A percentile compares a stretch with the other conserved stretches of the same genome.
Evolutionary conservation across 2,329 filamentous ascomycete species (phyloP).

Genomic region (Colletotrichum sp.): DNA sequence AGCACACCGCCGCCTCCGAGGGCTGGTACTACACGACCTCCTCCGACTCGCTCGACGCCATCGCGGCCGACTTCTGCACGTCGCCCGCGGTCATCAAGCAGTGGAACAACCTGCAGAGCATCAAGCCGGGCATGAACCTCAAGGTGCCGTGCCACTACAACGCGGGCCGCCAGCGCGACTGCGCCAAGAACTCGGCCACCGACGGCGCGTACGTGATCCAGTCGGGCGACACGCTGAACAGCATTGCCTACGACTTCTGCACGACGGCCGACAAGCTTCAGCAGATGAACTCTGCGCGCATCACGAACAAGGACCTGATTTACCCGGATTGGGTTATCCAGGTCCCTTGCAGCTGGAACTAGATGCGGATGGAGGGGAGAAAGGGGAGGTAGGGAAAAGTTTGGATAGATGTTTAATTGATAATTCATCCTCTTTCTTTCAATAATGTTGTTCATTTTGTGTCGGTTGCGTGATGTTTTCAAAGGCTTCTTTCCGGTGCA

Average conservation of each 20-base stretch:
- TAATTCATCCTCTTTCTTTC: not conserved
- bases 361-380: not conserved
- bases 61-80: not conserved
- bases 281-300: not conserved
- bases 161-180: not conserved
- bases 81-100: not conserved
- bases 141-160: not conserved
- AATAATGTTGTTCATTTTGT: fast-evolving
- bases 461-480: fast-evolving
- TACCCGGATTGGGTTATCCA: not conserved
- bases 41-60: not conserved
- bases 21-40: not conserved
- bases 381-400: not conserved
- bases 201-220: not conserved
- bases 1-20: not conserved
- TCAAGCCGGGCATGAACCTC: not conserved
- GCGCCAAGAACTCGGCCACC: not conserved
- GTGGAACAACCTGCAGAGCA: not conserved
- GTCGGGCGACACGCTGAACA: not conserved
- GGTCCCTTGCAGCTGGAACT: not conserved
- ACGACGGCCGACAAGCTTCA: not conserved
- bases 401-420: not conserved
- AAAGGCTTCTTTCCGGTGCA: fast-evolving
- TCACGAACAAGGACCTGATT: not conserved
- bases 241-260: not conserved